Percentiles rank a stretch among this genome's conserved stretches.
phyloP scores from a whole-genome alignment of 257 asterid species.

The Petrea volubilis region DNA sequence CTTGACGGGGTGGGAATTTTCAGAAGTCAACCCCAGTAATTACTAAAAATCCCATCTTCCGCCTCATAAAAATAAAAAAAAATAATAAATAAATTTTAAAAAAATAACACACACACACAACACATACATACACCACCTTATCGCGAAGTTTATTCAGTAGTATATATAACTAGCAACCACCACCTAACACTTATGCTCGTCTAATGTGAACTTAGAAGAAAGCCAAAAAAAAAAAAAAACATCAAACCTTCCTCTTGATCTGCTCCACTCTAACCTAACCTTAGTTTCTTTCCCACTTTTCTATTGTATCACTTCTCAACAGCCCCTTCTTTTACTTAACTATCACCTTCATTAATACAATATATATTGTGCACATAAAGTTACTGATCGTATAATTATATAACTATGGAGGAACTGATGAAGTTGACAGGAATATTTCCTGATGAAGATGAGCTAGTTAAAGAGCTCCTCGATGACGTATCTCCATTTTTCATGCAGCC shows the following conservation, averaged over 20 bases:
- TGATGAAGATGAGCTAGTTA: constrained; percentile 49
- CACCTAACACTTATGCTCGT: constrained; percentile 39
- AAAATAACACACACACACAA: not conserved
- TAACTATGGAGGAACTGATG: constrained; percentile 51
- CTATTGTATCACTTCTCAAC: constrained; percentile 14
- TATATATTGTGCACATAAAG: constrained; percentile 3
- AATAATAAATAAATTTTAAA: not conserved
- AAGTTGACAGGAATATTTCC: constrained; percentile 12
- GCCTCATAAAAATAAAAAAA: not conserved
- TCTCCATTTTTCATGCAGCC: constrained; percentile 50
- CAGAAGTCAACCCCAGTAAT: constrained; percentile 46
- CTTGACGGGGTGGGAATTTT: constrained; percentile 18
- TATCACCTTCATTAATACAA: constrained; percentile 1
- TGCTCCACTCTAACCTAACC: constrained; percentile 74
- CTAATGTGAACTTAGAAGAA: constrained; percentile 18
- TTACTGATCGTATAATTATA: constrained; percentile 1
- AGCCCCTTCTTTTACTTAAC: not conserved
- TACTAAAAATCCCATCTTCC: constrained; percentile 3
- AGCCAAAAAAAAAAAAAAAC: constrained; percentile 21
- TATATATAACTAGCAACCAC: constrained; percentile 37
- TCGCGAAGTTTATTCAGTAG: constrained; percentile 33
- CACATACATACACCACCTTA: constrained; percentile 24
- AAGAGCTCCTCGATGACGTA: constrained; percentile 53
- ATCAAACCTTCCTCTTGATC: constrained; percentile 57
- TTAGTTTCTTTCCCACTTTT: constrained; percentile 18